Percentiles rank a stretch among this genome's conserved stretches.
phyloP scores from a whole-genome alignment of 305 asterid genomes.

The Solanum hybrid region DNA sequence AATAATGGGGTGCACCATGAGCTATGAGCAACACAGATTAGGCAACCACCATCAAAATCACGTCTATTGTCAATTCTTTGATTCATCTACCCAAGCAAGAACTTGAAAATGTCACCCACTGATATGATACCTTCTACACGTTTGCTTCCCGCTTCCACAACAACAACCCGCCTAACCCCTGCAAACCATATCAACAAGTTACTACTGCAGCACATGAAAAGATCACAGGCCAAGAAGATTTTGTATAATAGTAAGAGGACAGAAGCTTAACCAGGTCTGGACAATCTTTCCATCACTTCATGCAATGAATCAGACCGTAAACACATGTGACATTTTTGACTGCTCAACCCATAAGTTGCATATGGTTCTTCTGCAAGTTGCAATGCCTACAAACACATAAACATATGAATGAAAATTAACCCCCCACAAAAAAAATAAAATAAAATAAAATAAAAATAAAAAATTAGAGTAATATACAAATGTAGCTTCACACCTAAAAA shows the following conservation, averaged over 20 bases:
- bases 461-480: background rate
- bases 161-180: conserved; percentile 70
- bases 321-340: conserved; percentile 85
- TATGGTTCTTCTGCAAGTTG: conserved; percentile 60
- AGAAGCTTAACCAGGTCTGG: conserved; percentile 60
- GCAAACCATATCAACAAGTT: background rate
- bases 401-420: background rate
- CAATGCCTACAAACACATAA: conserved; percentile 37
- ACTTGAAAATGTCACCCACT: conserved; percentile 56
- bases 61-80: background rate
- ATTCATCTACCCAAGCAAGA: conserved; percentile 47
- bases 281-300: conserved; percentile 64
- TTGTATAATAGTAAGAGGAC: background rate
- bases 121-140: conserved; percentile 78
- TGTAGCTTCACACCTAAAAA: background rate
- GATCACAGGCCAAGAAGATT: background rate
- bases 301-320: conserved; percentile 65
- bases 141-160: conserved; percentile 87
- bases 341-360: conserved; percentile 35
- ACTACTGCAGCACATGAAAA: background rate
- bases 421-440: too few species aligned
- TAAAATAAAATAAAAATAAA: too few species aligned
- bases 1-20: conserved; percentile 12
- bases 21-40: conserved; percentile 14
- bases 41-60: conserved; percentile 7